phyloP scores from a whole-genome alignment of 768 basidiomycete species.

The Austroboletus festivus region DNA sequence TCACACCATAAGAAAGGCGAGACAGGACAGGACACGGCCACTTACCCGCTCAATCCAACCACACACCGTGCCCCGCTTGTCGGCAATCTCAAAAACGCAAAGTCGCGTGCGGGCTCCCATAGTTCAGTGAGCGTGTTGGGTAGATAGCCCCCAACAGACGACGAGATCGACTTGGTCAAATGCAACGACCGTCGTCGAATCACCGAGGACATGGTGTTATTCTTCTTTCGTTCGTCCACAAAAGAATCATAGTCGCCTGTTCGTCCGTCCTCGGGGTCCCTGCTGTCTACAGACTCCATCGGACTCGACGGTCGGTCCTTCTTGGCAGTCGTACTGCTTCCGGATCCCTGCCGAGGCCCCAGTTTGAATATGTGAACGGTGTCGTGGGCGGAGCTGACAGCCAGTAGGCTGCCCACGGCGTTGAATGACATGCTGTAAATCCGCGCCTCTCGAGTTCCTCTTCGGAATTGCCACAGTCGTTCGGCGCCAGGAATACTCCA shows the following conservation, averaged over 20 bases:
- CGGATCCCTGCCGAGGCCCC: slow-evolving; percentile 37
- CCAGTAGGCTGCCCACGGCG: slow-evolving; percentile 72
- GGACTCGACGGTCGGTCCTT: slow-evolving; percentile 49
- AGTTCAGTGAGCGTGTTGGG: slow-evolving; percentile 90
- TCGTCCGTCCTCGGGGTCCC: slow-evolving; percentile 51
- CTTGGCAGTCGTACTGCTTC: slow-evolving; percentile 14
- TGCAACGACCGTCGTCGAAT: slow-evolving; percentile 71
- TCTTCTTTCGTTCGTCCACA: slow-evolving; percentile 70
- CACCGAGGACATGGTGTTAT: slow-evolving; percentile 54
- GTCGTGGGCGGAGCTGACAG: slow-evolving; percentile 88
- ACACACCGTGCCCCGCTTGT: slow-evolving; percentile 76
- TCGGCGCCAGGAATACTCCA: slow-evolving; percentile 90
- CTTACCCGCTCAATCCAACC: slow-evolving; percentile 86
- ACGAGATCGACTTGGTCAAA: slow-evolving; percentile 68
- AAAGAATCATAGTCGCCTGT: slow-evolving; percentile 84
- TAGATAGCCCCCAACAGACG: slow-evolving; percentile 80
- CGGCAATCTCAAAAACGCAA: slow-evolving; percentile 86
- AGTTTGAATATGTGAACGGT: slow-evolving; percentile 97
- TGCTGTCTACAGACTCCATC: slow-evolving; percentile 61
- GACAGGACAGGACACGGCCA: slow-evolving; percentile 10
- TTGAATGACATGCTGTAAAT: slow-evolving; percentile 91
- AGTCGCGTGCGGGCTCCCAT: slow-evolving; percentile 96
- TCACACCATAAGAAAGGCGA: slow-evolving; percentile 1
- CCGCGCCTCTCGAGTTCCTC: slow-evolving; percentile 81
- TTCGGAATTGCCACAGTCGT: slow-evolving; percentile 91